Percentiles rank a stretch among this genome's conserved stretches.
Evolutionary conservation across 345 rosid genomes (phyloP).

Genomic region (Adansonia digitata): DNA sequence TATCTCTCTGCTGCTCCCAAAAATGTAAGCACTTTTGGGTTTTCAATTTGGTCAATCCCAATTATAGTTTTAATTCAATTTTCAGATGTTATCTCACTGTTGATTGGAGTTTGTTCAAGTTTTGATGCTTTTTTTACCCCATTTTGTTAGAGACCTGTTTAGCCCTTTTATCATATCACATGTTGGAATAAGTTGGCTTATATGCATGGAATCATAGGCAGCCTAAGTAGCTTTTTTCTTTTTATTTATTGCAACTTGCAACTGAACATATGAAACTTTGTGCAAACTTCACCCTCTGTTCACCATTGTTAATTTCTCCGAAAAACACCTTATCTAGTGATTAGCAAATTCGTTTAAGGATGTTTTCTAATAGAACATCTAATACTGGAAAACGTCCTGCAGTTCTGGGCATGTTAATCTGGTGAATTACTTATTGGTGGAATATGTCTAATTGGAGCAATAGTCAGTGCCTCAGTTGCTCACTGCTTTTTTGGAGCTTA

Average conservation of each 20-base stretch:
- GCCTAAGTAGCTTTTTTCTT: neutral
- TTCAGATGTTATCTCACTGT: neutral
- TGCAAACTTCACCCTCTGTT: neutral
- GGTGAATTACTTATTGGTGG: no score
- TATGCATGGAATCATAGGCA: neutral
- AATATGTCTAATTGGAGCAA: no score
- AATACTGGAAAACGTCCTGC: no score
- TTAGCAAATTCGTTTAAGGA: neutral
- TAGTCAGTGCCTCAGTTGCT: no score
- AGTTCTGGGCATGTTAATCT: no score
- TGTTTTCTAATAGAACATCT: neutral
- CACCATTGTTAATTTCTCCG: neutral
- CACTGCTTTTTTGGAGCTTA: no score
- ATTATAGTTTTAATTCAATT: neutral
- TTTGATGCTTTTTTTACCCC: neutral
- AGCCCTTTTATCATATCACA: no score
- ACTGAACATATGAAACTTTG: neutral
- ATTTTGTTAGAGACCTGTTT: no score
- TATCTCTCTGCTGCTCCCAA: slow-evolving; percentile 25
- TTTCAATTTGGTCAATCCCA: neutral
- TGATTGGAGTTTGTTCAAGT: neutral
- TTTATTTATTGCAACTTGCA: neutral
- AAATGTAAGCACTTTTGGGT: slow-evolving; percentile 23
- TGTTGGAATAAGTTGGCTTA: neutral
- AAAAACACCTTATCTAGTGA: neutral